Evolutionary conservation across 2,329 filamentous ascomycete species (phyloP).

Genomic region (Catunica adiposa): DNA sequence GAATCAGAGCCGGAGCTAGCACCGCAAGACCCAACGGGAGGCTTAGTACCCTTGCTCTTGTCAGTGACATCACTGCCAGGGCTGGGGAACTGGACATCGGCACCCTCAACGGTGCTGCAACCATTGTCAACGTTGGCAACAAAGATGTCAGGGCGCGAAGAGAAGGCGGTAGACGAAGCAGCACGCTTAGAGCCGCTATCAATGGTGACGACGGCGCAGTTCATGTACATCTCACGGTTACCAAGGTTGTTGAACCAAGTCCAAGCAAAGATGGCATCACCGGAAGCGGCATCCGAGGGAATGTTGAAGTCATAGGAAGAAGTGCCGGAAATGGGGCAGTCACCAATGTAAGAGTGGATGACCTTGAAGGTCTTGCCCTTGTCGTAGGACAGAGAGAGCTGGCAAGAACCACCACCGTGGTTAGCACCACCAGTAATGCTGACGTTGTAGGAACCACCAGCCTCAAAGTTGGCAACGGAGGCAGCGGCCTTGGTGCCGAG

Average conservation of each 20-base stretch:
- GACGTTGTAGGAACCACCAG: conserved; percentile 47
- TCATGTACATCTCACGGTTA: conserved; percentile 78
- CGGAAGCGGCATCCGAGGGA: conserved; percentile 42
- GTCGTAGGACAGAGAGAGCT: conserved; percentile 60
- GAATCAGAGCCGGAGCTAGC: conserved; percentile 18
- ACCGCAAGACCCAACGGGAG: conserved; percentile 24
- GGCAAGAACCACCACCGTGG: conserved; percentile 60
- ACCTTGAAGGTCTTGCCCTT: conserved; percentile 53
- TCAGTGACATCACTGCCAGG: conserved; percentile 41
- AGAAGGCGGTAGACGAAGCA: conserved; percentile 25
- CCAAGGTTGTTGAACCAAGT: conserved; percentile 62
- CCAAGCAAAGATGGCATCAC: conserved; percentile 55
- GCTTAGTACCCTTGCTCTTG: conserved; percentile 20
- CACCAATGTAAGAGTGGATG: conserved; percentile 39
- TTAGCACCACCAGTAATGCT: conserved; percentile 43
- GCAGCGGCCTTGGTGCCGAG: conserved; percentile 33
- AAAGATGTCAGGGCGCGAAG: conserved; percentile 48
- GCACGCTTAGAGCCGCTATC: conserved; percentile 21
- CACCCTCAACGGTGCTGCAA: conserved; percentile 40
- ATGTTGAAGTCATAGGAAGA: conserved; percentile 48
- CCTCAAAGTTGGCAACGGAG: conserved; percentile 42
- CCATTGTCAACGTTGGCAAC: conserved; percentile 48
- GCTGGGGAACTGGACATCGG: conserved; percentile 47
- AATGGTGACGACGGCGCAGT: conserved; percentile 58
- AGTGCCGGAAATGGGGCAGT: conserved; percentile 30